Conservation (phyloP, 768 basidiomycete species). For the Auriscalpium orientale region DNA sequence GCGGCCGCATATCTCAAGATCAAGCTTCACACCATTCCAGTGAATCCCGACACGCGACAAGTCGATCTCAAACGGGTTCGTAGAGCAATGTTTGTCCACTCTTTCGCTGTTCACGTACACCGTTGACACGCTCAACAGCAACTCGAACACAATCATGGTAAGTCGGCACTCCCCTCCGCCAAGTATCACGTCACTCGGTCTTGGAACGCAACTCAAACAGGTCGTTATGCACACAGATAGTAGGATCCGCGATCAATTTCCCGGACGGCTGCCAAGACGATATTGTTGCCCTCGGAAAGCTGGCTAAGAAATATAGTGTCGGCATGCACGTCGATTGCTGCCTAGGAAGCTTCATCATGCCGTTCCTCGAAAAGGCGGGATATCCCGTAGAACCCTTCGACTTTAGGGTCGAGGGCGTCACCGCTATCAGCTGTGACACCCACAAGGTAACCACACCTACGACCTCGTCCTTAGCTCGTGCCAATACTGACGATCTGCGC, state of each 20-base stretch:
- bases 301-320: conserved; percentile 69
- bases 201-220: no score
- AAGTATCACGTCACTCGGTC: neutral
- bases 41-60: conserved; percentile 68
- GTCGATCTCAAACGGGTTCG: conserved; percentile 70
- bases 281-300: conserved; percentile 65
- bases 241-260: conserved; percentile 82
- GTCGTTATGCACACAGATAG: conserved; percentile 39
- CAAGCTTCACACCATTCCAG: conserved; percentile 83
- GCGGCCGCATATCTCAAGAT: conserved; percentile 81
- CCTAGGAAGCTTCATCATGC: conserved; percentile 88
- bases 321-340: conserved; percentile 95
- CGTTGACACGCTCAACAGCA: conserved; percentile 37
- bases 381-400: conserved; percentile 75
- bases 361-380: conserved; percentile 79
- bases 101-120: neutral
- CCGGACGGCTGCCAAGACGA: conserved; percentile 84
- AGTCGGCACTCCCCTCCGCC: conserved; percentile 1
- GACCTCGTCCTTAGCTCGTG: neutral
- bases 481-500: neutral
- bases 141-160: conserved; percentile 84
- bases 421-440: conserved; percentile 91
- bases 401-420: conserved; percentile 86
- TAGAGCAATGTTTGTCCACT: conserved; percentile 71
- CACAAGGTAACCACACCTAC: conserved; percentile 57